These are phyloP conservation scores for Martensiomyces pterosporus DNA, from an alignment of 192 early-diverging fungal species.

Conservation along the genomic window DNA sequence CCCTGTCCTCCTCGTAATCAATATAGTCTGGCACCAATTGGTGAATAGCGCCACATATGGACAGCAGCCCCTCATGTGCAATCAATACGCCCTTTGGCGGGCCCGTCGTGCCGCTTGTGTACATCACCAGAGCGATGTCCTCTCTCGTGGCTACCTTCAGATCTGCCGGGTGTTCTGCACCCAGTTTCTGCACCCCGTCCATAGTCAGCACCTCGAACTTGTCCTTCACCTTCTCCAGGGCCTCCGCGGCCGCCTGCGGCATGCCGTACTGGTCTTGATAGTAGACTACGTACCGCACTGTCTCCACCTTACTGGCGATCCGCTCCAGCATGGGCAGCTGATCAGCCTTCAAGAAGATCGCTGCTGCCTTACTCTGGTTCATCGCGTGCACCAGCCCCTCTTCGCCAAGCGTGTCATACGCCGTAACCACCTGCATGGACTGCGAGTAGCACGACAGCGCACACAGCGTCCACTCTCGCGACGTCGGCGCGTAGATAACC, in stretches of 20 bases:
- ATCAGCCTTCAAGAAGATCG: constrained; percentile 60
- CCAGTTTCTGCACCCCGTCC: constrained; percentile 63
- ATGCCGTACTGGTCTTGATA: constrained; percentile 34
- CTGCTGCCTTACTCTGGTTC: constrained; percentile 69
- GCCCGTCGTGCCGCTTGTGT: constrained; percentile 85
- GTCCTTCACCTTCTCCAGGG: constrained; percentile 49
- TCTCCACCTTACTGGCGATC: constrained; percentile 4
- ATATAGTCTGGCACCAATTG: constrained; percentile 40
- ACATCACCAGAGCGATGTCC: constrained; percentile 86
- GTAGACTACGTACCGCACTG: constrained; percentile 59
- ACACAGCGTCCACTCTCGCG: constrained; percentile 45
- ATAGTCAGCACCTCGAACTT: constrained; percentile 52
- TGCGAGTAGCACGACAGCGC: constrained; percentile 60
- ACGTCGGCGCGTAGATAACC: constrained; percentile 67
- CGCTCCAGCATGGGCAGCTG: constrained; percentile 28
- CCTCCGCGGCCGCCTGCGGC: constrained; percentile 37
- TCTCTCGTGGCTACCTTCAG: constrained; percentile 62
- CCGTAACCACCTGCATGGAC: constrained; percentile 71
- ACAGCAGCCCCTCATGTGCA: constrained; percentile 76
- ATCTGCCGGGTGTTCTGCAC: constrained; percentile 60
- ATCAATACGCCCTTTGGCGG: constrained; percentile 90
- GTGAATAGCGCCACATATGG: constrained; percentile 55
- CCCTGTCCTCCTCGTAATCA: constrained; percentile 52
- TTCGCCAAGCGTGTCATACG: constrained; percentile 79
- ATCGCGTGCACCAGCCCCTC: constrained; percentile 81